Evolutionary conservation across 495 filamentous ascomycete genomes (phyloP), one percentile per base, ranked within the genome.

Genomic region (Immersiella caudata): DNA sequence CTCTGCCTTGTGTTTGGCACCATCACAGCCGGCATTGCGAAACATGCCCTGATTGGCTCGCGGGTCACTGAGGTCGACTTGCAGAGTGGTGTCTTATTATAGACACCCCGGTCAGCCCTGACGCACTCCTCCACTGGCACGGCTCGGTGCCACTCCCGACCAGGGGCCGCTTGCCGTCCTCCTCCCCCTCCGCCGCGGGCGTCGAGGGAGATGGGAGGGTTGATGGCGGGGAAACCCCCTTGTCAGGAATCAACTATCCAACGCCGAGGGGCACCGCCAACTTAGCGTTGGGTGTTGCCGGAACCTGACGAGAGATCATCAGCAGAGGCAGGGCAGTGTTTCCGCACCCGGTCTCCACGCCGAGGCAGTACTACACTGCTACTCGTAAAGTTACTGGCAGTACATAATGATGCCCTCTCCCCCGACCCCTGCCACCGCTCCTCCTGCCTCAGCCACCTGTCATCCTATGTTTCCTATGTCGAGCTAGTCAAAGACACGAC

Each of bases 71-170:
- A 70, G 51, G 27, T 18, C 50, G 36, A 56, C 16, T 65, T 68
- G 70, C 70, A 71, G 68, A 64, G 54, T 50, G 60, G n/a, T 61
- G 57, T 58, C 62, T 68, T 68, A 71, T 68, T 68, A 71, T 71
- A 71, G 70, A 71, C 66, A 66, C 66, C 70, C 70, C 50, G 14
- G 70, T 67, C 69, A 66, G 62, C 62, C 65, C 35, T 57, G 66
- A 65, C 62, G 61, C 66, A 68, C 57, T 50, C 57, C 57, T 21
- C 49, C 63, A 65, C 50, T 65, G 57, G 51, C 26, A 24, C 65
- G 68, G 68, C 65, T 67, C 55, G 63, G 68, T 50, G 40, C 33
- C 56, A n/a, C 20, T 14, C 64, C 60, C 40, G 49, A 51, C 54
- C 68, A 67, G 22, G 52, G 65, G 49, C 25, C 52, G 60, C 51